Evolutionary conservation across 805 yeast species (phyloP).

Genomic region (Deakozyma indianensis): DNA sequence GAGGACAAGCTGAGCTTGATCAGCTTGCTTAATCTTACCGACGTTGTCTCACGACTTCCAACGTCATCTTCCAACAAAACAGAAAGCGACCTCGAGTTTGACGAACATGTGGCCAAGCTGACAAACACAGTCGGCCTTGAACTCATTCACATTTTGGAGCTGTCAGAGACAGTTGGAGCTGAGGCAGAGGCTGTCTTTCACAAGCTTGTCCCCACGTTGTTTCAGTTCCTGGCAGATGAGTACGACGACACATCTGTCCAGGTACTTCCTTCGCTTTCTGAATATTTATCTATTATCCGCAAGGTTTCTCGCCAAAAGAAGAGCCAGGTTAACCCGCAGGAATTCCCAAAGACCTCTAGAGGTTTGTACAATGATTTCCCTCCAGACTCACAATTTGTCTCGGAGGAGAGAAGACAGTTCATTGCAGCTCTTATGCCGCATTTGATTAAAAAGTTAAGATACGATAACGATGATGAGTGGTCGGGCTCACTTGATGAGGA

Average conservation of each 20-base stretch:
- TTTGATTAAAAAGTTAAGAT: constrained; percentile 16
- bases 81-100: constrained; percentile 42
- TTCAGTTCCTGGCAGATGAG: constrained; percentile 61
- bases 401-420: constrained; percentile 27
- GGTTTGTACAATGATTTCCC: constrained; percentile 12
- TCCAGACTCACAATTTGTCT: constrained; percentile 13
- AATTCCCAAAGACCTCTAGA: constrained; percentile 15
- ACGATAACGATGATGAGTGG: constrained; percentile 25
- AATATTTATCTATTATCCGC: constrained; percentile 53
- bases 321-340: constrained; percentile 13
- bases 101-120: constrained; percentile 63
- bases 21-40: constrained; percentile 51
- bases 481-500: constrained; percentile 32
- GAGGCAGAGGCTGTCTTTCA: constrained; percentile 32
- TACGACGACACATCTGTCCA: constrained; percentile 81
- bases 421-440: constrained; percentile 44
- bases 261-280: constrained; percentile 67
- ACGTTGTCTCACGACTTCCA: constrained; percentile 30
- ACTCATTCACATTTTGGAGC: constrained; percentile 50
- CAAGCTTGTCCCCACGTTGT: constrained; percentile 55
- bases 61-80: constrained; percentile 11
- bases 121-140: constrained; percentile 65
- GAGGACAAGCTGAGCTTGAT: constrained; percentile 55
- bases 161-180: constrained; percentile 20
- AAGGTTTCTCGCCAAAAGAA: constrained; percentile 28